These are phyloP conservation scores for Suillus tomentosus DNA, from an alignment of 768 basidiomycete species.

Conservation along the genomic window DNA sequence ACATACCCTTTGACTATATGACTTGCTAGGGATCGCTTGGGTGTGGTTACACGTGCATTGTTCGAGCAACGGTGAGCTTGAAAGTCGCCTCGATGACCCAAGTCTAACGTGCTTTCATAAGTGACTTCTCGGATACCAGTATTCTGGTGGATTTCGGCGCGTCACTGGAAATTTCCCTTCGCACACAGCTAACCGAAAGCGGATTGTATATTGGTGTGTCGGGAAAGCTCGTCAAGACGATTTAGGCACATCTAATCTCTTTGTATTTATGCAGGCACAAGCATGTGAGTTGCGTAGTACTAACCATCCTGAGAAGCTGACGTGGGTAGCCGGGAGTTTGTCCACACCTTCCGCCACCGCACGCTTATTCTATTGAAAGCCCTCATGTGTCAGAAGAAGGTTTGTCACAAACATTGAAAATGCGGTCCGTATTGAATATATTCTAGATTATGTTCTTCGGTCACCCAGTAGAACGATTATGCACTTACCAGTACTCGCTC, in stretches of 20 bases:
- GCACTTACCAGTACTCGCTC: constrained; percentile 98
- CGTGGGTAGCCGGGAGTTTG: constrained; percentile 68
- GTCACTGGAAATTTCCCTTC: constrained; percentile 74
- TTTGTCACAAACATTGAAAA: constrained; percentile 35
- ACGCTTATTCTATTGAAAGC: constrained; percentile 94
- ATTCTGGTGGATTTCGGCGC: constrained; percentile 88
- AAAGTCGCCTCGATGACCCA: not conserved
- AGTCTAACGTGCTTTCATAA: constrained; percentile 25
- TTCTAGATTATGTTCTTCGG: constrained; percentile 93
- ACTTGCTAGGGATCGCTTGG: constrained; percentile 75
- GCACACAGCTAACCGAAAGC: constrained; percentile 85
- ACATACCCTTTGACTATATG: constrained; percentile 11
- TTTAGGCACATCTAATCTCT: constrained; percentile 11
- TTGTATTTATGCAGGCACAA: constrained; percentile 55
- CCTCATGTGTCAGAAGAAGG: constrained; percentile 90
- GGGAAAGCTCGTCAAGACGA: not conserved
- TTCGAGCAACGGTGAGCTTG: constrained; percentile 75
- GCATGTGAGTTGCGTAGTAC: constrained; percentile 47
- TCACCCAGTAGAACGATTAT: constrained; percentile 92
- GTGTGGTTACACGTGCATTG: constrained; percentile 89
- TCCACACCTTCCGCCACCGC: constrained; percentile 91
- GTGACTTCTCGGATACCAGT: constrained; percentile 84
- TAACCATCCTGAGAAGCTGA: constrained; percentile 29
- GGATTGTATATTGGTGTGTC: constrained; percentile 90
- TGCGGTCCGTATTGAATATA: constrained; percentile 14